Conservation (phyloP, 1,284 basidiomycete species). For the Trichosporon asahii region DNA sequence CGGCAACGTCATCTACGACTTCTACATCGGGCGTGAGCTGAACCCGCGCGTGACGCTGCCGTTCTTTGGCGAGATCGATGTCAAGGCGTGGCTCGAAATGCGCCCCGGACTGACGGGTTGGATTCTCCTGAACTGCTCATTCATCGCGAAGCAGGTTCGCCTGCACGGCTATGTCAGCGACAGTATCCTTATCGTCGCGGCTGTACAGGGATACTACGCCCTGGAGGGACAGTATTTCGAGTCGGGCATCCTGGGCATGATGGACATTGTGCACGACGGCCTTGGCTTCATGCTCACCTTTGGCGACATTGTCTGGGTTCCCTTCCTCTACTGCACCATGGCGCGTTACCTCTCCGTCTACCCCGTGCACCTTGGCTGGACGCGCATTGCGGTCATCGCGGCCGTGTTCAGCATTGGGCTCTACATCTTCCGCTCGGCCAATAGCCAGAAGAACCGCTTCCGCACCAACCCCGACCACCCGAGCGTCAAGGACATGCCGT, state of each 20-base stretch:
- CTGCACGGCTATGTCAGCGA: slow-evolving; percentile 15
- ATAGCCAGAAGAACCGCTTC: slow-evolving; percentile 17
- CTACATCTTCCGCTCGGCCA: slow-evolving; percentile 17
- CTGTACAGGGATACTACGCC: slow-evolving; percentile 11
- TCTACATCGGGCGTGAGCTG: slow-evolving; percentile 16
- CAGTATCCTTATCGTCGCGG: slow-evolving; percentile 14
- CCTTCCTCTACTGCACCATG: slow-evolving; percentile 17
- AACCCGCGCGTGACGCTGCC: slow-evolving; percentile 16
- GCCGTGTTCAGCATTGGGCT: slow-evolving; percentile 16
- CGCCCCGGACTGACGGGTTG: slow-evolving; percentile 18
- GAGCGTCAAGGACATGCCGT: slow-evolving; percentile 8
- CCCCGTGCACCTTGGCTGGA: slow-evolving; percentile 16
- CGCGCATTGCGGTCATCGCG: background rate
- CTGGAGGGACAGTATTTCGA: slow-evolving; percentile 17
- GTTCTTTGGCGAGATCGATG: slow-evolving; percentile 20
- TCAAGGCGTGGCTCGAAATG: slow-evolving; percentile 34
- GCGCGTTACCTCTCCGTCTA: slow-evolving; percentile 13
- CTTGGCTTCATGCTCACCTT: slow-evolving; percentile 18
- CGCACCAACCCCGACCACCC: slow-evolving; percentile 12
- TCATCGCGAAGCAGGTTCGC: slow-evolving; percentile 16
- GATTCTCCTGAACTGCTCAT: slow-evolving; percentile 12
- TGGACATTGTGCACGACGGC: slow-evolving; percentile 15
- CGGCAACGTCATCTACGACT: slow-evolving; percentile 16
- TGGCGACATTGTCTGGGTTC: slow-evolving; percentile 16
- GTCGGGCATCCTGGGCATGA: slow-evolving; percentile 14